Evolutionary conservation across 768 basidiomycete species (phyloP), one percentile per base, ranked within the genome.

Genomic region (Mycena rosella): DNA sequence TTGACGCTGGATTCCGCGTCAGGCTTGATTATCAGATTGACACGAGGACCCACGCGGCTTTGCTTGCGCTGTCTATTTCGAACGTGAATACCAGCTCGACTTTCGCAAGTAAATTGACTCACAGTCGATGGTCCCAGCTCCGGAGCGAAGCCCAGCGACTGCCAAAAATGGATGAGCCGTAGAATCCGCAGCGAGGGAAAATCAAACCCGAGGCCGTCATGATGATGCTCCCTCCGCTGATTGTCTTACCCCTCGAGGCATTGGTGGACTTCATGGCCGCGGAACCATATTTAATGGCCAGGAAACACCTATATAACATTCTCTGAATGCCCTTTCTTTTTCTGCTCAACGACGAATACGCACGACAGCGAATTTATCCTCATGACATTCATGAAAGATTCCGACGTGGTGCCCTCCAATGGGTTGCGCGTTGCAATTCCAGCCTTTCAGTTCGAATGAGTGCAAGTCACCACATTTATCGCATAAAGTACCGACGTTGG

Each of bases 221-320:
- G 63, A 97, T 90, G 67, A 97, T 95, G 73, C 94, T 95, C 17
- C 95, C 96, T 8, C 91, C 85, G 29, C 89, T 85, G 53, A 82
- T 71, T 2, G 85, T 83, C 78, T 96, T 96, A 29, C 93, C 92
- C 60, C 85, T 83, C 14, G 88, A 87, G 17, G 87, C 74, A 72
- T 93, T 90, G 8, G 86, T 78, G 74, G 87, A 84, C 72, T 84
- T 78, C 95, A 98, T 96, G 8, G 94, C 95, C 27, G 82, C 83
- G 1, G 95, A 94, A 5, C 87, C 96, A 76, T 96, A 81, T 74
- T 97, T 97, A 65, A 96, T 83, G 10, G 95, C 96, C 18, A 98
- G 82, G 82, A 96, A 98, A 72, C 92, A 93, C 13, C 96, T 97
- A 62, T n/a, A n/a, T n/a, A n/a, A n/a, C 26, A 48, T n/a, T 20